These are phyloP conservation scores for Mortierella sp. DNA, from an alignment of 371 early-diverging fungal genomes.

Conservation along the genomic window DNA sequence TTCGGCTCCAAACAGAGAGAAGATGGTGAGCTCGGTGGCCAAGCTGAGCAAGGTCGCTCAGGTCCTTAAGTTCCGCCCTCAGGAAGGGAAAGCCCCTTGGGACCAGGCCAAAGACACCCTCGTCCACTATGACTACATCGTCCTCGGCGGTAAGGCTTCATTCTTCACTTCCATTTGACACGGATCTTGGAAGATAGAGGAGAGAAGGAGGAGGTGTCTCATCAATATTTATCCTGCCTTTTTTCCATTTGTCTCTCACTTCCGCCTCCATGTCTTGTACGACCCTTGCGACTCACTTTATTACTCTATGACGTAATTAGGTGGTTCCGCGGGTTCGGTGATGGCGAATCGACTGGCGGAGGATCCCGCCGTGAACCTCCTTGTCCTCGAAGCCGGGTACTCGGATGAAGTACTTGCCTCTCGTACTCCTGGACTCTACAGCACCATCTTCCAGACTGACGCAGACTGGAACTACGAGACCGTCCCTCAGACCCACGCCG, in stretches of 20 bases:
- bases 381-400: conserved; percentile 50
- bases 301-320: conserved; percentile 4
- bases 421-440: conserved; percentile 22
- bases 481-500: conserved; percentile 34
- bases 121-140: conserved; percentile 20
- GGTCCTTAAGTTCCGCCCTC: not conserved
- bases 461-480: conserved; percentile 15
- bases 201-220: not conserved
- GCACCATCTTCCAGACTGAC: conserved; percentile 11
- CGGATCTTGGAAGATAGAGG: not conserved
- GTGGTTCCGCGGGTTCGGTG: conserved; percentile 49
- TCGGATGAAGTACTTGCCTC: conserved; percentile 36
- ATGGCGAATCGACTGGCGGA: conserved; percentile 46
- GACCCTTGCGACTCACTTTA: not conserved
- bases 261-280: not conserved
- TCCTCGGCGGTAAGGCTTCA: conserved; percentile 15
- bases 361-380: conserved; percentile 46
- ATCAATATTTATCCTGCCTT: not conserved
- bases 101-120: conserved; percentile 17
- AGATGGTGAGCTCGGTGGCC: not conserved
- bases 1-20: not conserved
- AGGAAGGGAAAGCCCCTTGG: conserved; percentile 17
- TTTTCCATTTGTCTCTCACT: not conserved
- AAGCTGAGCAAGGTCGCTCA: conserved; percentile 1
- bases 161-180: not conserved